Conservation (phyloP, 331 rosid genomes). For the Rhamnella rubrinervis region DNA sequence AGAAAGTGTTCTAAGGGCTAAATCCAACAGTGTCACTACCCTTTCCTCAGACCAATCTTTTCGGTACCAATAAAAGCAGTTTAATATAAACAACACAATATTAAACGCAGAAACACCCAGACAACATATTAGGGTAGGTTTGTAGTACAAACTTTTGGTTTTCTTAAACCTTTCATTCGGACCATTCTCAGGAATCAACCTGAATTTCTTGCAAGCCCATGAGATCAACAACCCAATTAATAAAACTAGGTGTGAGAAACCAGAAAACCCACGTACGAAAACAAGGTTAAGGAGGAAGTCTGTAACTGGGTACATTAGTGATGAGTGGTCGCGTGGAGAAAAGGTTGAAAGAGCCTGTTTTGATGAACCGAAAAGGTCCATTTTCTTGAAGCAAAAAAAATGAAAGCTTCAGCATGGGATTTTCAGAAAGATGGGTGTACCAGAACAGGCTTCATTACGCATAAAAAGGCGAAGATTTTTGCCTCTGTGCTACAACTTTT, state of each 20-base stretch:
- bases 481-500: too few species aligned
- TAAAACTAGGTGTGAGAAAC: slow-evolving; percentile 43
- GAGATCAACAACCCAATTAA: slow-evolving; percentile 35
- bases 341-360: slow-evolving; percentile 13
- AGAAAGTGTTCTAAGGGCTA: slow-evolving; percentile 47
- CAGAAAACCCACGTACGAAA: slow-evolving; percentile 58
- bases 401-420: not conserved
- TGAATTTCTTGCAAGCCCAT: slow-evolving; percentile 44
- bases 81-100: slow-evolving; percentile 34
- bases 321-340: slow-evolving; percentile 21
- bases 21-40: slow-evolving; percentile 55
- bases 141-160: slow-evolving; percentile 24
- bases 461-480: too few species aligned
- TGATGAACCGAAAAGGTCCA: slow-evolving; percentile 23
- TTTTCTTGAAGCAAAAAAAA: not conserved
- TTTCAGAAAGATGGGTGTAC: too few species aligned
- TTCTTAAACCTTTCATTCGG: slow-evolving; percentile 32
- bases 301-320: slow-evolving; percentile 23
- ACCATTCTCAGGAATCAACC: slow-evolving; percentile 14
- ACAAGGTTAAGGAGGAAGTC: slow-evolving; percentile 46
- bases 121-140: slow-evolving; percentile 33
- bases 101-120: slow-evolving; percentile 42
- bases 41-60: slow-evolving; percentile 59
- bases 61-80: slow-evolving; percentile 49
- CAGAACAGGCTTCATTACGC: too few species aligned